Conservation (phyloP, 345 rosid species). For the Camelina laxa region DNA sequence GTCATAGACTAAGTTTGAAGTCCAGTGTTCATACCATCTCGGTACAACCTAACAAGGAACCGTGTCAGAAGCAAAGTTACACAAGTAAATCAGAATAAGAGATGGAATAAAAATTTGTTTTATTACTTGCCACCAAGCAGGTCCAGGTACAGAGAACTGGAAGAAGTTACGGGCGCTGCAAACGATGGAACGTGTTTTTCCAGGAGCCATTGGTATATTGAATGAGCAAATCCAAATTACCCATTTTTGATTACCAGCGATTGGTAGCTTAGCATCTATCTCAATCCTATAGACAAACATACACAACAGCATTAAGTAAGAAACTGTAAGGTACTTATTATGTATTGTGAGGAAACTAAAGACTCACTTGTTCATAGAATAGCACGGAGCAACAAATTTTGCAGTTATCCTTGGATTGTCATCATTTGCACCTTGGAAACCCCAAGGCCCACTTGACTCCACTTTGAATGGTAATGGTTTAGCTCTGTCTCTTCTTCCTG, state of each 20-base stretch:
- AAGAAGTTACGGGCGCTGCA: conserved; percentile 98
- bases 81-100: not conserved
- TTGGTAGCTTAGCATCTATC: conserved; percentile 84
- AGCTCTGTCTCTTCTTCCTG: conserved; percentile 99
- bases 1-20: conserved; percentile 89
- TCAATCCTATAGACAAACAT: conserved; percentile 60
- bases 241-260: conserved; percentile 89
- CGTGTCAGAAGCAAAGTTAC: not conserved
- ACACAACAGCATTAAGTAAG: not conserved
- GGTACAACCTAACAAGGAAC: conserved; percentile 69
- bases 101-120: not conserved
- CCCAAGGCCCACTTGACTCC: conserved; percentile 89
- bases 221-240: conserved; percentile 96
- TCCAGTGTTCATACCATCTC: conserved; percentile 98
- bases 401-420: conserved; percentile 83
- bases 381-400: conserved; percentile 90
- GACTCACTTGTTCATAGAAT: conserved; percentile 78
- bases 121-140: conserved; percentile 98
- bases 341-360: not conserved
- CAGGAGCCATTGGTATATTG: conserved; percentile 96
- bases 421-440: conserved; percentile 84
- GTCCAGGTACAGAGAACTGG: conserved; percentile 89
- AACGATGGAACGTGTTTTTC: conserved; percentile 94
- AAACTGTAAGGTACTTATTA: not conserved
- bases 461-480: conserved; percentile 86